phyloP scores from a whole-genome alignment of 2,329 filamentous ascomycete genomes.

The Fusarium chlamydosporum region DNA sequence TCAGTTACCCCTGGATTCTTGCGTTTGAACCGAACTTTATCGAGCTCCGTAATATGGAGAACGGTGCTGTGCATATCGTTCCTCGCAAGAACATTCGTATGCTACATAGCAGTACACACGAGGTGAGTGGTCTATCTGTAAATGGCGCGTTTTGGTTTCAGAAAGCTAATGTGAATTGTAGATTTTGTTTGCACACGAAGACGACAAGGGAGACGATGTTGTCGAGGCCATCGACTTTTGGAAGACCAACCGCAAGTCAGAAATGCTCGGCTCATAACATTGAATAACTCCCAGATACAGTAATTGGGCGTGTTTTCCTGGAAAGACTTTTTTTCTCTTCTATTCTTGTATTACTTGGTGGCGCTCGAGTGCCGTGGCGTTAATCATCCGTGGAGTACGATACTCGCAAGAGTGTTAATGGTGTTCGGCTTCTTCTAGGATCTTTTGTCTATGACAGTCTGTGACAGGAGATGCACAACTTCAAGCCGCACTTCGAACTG shows the following conservation, averaged over 20 bases:
- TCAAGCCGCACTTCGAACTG: constrained; percentile 22
- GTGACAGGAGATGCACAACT: constrained; percentile 11
- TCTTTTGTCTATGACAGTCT: neutral
- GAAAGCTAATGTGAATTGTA: constrained; percentile 58
- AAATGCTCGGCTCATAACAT: constrained; percentile 52
- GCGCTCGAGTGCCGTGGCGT: constrained; percentile 34
- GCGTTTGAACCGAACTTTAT: constrained; percentile 98
- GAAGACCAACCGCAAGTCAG: constrained; percentile 74
- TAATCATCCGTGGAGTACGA: constrained; percentile 31
- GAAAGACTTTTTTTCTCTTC: constrained; percentile 42
- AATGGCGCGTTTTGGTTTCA: neutral
- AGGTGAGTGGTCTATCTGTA: constrained; percentile 70
- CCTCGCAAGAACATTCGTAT: constrained; percentile 97
- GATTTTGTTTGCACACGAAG: constrained; percentile 98
- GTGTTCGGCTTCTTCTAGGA: constrained; percentile 36
- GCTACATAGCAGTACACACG: constrained; percentile 96
- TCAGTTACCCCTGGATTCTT: constrained; percentile 96
- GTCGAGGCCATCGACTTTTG: constrained; percentile 98
- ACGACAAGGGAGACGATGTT: constrained; percentile 92
- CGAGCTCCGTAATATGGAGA: constrained; percentile 95
- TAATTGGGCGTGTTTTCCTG: constrained; percentile 46
- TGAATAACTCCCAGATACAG: constrained; percentile 18
- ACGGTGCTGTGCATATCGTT: constrained; percentile 93
- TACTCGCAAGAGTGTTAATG: constrained; percentile 44
- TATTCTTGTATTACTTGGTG: constrained; percentile 51